A percentile compares a stretch with the other conserved stretches of the same genome.
Evolutionary conservation across 306 rosid species (phyloP).

Genomic region (Prunus mume): DNA sequence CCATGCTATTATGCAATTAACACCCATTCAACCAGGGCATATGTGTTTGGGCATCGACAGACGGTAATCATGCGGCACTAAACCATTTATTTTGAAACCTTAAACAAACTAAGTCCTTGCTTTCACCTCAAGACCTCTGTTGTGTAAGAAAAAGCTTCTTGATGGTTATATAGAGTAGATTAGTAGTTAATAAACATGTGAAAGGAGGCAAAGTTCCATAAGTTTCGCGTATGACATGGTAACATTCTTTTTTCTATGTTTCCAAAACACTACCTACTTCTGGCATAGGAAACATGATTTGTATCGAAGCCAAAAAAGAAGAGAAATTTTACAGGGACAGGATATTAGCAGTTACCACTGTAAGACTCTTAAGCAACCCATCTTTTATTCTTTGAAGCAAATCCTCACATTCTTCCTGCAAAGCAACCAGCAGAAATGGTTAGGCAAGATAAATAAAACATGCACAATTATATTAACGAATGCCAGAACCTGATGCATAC

Average conservation of each 20-base stretch:
- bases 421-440: not conserved
- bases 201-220: not conserved
- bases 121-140: not conserved
- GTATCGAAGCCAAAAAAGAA: not conserved
- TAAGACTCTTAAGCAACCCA: constrained; percentile 56
- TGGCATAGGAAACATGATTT: no score
- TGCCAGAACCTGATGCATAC: no score
- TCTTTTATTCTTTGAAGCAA: constrained; percentile 60
- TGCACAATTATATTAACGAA: not conserved
- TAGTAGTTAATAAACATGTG: not conserved
- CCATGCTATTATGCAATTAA: not conserved
- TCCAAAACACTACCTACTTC: not conserved
- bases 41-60: not conserved
- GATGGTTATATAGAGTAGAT: not conserved
- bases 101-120: not conserved
- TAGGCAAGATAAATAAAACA: not conserved
- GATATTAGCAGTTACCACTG: constrained; percentile 50
- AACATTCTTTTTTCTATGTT: not conserved
- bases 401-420: constrained; percentile 84
- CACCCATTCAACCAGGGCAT: not conserved
- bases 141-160: not conserved
- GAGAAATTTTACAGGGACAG: not conserved
- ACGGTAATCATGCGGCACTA: not conserved
- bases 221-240: no score
- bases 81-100: not conserved